Evolutionary conservation across 176 grass and related monocot genomes (phyloP), one percentile per base, ranked within the genome.

Genomic region (Carex cristatella): DNA sequence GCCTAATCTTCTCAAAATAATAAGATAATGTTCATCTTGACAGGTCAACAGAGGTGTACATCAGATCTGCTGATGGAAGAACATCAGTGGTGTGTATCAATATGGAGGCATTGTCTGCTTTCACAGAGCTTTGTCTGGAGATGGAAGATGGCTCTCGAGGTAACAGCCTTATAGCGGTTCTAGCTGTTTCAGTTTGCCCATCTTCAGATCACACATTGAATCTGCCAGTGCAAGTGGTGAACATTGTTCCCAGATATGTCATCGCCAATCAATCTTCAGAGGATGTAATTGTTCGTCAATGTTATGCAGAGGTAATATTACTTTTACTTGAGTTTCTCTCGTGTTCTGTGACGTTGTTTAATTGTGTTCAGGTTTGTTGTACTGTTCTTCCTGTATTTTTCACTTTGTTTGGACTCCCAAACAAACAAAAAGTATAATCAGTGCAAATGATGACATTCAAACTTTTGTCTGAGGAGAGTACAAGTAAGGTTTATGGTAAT

Each of bases 241-340:
- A 81, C 85, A 90, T 96, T 72, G 89, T 87, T 65, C 91, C 94
- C 78, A 96, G 91, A 88, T 96, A 96, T 84, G 79, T 93, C 85
- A 58, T 96, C 79, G 88, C 87, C 58, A 96, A 96, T 71, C 89
- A 91, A 57, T 96, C 94, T 64, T 61, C 76, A 85, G 79, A 83
- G 76, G 61, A 86, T 61, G 79, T 96, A 84, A 62, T 87, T 79
- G 87, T 96, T 87, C 94, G 87, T 65, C 94, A 96, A 83, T 93
- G 91, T 90, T 89, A 87, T 88, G 69, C 86, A 44, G 89, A 96
- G 94, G 94, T 96, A 55, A 10, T 77, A 55, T 77, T 32, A 75
- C 42, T 46, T 51, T 53, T 53, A 27, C 3, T 31, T 1, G 19
- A n/a, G 38, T 76, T 63, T 55, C 3, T 76, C 23, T 76, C 23